Conservation (phyloP, 2,329 filamentous ascomycete species). For the Dendrostoma leiphaemia region DNA sequence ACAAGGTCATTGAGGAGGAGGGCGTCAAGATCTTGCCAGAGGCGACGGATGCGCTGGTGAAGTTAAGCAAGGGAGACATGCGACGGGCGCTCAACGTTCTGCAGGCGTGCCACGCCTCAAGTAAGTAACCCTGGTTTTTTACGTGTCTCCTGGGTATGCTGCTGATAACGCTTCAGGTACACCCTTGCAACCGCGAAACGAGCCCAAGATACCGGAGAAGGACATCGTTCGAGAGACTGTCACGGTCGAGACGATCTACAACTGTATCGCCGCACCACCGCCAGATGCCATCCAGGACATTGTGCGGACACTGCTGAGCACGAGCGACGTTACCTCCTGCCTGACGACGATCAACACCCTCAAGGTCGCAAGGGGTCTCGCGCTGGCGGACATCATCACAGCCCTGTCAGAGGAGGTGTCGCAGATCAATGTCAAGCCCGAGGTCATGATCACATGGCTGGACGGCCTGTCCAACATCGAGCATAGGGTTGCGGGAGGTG, state of each 20-base stretch:
- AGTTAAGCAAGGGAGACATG: slow-evolving; percentile 94
- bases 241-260: slow-evolving; percentile 94
- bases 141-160: background rate
- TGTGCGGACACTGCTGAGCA: slow-evolving; percentile 76
- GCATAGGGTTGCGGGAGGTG: slow-evolving; percentile 84
- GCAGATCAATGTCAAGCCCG: slow-evolving; percentile 78
- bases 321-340: slow-evolving; percentile 84
- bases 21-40: slow-evolving; percentile 77
- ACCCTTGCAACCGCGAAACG: slow-evolving; percentile 61
- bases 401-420: slow-evolving; percentile 79
- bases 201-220: slow-evolving; percentile 58
- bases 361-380: slow-evolving; percentile 81
- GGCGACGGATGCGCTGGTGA: slow-evolving; percentile 80
- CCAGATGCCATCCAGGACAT: slow-evolving; percentile 86
- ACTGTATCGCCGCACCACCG: slow-evolving; percentile 93
- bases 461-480: slow-evolving; percentile 90
- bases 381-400: slow-evolving; percentile 90
- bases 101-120: slow-evolving; percentile 94
- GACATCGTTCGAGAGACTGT: slow-evolving; percentile 71
- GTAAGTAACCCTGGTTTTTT: slow-evolving; percentile 47
- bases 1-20: slow-evolving; percentile 87
- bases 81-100: slow-evolving; percentile 89
- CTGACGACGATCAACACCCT: slow-evolving; percentile 84
- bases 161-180: slow-evolving; percentile 50
- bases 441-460: slow-evolving; percentile 89